Evolutionary conservation across 306 rosid genomes (phyloP).

Genomic region (Citrullus amarus): DNA sequence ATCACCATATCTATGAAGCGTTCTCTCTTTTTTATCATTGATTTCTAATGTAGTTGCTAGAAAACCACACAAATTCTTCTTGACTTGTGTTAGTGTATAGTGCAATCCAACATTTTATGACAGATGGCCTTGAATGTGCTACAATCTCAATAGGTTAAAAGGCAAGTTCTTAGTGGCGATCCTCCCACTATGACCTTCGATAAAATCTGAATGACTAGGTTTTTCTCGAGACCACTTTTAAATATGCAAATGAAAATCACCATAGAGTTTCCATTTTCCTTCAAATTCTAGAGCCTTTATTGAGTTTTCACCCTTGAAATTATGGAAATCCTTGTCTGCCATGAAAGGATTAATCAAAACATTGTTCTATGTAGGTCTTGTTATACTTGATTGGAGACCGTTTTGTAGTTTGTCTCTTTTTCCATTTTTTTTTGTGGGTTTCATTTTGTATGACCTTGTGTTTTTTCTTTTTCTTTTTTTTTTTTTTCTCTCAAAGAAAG

Average conservation of each 20-base stretch:
- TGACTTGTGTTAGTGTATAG: background rate
- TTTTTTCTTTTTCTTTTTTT: background rate
- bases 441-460: background rate
- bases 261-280: background rate
- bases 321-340: background rate
- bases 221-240: background rate
- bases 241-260: background rate
- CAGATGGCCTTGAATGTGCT: background rate
- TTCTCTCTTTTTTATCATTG: background rate
- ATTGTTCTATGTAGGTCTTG: too few species aligned
- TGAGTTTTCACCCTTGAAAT: background rate
- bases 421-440: background rate
- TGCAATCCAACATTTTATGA: background rate
- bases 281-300: background rate
- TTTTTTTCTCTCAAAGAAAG: background rate
- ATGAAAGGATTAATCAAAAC: background rate
- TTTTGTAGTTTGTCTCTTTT: background rate
- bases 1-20: background rate
- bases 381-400: background rate
- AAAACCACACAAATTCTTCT: background rate
- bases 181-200: background rate
- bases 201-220: background rate
- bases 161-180: background rate
- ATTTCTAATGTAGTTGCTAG: background rate
- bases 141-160: background rate